Conservation (phyloP, 805 yeast genomes). For the Ogataea naganishii region DNA sequence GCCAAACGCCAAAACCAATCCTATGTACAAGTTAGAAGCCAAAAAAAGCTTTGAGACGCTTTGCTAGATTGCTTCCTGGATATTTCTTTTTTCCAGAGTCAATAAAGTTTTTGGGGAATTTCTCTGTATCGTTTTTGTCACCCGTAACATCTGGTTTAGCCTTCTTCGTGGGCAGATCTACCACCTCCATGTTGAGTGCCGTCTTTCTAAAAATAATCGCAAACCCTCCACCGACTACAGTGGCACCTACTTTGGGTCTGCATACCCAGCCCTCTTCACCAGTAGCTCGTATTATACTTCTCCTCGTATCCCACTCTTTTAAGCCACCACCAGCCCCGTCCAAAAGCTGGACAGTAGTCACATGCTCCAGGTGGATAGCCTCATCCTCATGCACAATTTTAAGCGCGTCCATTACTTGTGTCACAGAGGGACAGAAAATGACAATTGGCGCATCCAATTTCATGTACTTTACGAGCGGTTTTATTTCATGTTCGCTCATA, state of each 20-base stretch:
- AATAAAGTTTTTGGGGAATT: too few species aligned
- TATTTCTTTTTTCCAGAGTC: too few species aligned
- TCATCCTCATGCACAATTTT: slow-evolving; percentile 20
- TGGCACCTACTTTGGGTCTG: slow-evolving; percentile 40
- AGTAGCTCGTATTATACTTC: slow-evolving; percentile 28
- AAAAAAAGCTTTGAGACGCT: too few species aligned
- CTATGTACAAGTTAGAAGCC: too few species aligned
- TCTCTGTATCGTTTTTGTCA: too few species aligned
- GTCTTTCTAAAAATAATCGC: slow-evolving; percentile 32
- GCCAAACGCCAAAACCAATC: too few species aligned
- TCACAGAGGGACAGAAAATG: slow-evolving; percentile 39
- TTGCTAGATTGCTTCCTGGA: too few species aligned
- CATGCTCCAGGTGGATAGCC: slow-evolving; percentile 26
- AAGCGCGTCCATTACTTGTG: slow-evolving; percentile 35
- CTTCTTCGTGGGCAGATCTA: too few species aligned
- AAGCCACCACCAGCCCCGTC: slow-evolving; percentile 45
- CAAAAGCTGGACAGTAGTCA: slow-evolving; percentile 30
- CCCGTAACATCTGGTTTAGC: too few species aligned
- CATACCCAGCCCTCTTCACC: slow-evolving; percentile 34
- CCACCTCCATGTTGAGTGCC: slow-evolving; percentile 6
- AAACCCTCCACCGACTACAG: slow-evolving; percentile 44
- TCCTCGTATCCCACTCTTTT: slow-evolving; percentile 42
- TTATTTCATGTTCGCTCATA: slow-evolving; percentile 27
- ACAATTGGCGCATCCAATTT: slow-evolving; percentile 34
- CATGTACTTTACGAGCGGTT: slow-evolving; percentile 23